Evolutionary conservation across 345 rosid genomes (phyloP).

Genomic region (Citrus maxima): DNA sequence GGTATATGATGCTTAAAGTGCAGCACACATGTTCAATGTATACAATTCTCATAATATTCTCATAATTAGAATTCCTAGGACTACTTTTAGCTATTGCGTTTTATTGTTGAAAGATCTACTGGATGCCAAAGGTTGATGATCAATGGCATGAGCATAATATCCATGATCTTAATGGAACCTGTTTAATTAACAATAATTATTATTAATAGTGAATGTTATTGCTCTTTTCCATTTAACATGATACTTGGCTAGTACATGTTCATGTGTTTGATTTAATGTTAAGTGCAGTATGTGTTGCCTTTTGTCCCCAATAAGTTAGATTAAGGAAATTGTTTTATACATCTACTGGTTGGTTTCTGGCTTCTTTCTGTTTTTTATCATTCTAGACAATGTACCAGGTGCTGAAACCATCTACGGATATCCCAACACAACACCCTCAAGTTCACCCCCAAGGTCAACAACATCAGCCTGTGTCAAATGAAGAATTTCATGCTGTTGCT

Average conservation of each 20-base stretch:
- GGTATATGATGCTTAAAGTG: not conserved
- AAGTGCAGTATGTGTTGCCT: not conserved
- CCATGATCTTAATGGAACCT: not conserved
- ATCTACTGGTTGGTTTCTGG: not conserved
- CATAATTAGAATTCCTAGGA: not conserved
- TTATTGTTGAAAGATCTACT: not conserved
- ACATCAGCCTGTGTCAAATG: constrained; percentile 30
- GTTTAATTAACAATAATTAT: not conserved
- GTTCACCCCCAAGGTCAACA: constrained; percentile 32
- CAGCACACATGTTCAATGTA: not conserved
- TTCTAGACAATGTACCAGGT: constrained; percentile 26
- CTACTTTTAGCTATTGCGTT: not conserved
- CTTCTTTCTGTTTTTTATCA: not conserved
- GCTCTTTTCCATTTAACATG: not conserved
- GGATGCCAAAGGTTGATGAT: not conserved
- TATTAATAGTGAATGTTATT: not conserved
- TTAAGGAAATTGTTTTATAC: not conserved
- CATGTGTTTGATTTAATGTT: not conserved
- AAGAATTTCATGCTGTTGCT: constrained; percentile 31
- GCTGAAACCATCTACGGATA: constrained; percentile 25
- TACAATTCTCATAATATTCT: not conserved
- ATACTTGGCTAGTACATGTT: not conserved
- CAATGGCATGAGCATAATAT: not conserved
- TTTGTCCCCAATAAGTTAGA: not conserved
- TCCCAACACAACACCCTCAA: constrained; percentile 32